Evolutionary conservation across 2,329 filamentous ascomycete genomes (phyloP), one percentile per base, ranked within the genome.

Genomic region (Fusarium chuoi): DNA sequence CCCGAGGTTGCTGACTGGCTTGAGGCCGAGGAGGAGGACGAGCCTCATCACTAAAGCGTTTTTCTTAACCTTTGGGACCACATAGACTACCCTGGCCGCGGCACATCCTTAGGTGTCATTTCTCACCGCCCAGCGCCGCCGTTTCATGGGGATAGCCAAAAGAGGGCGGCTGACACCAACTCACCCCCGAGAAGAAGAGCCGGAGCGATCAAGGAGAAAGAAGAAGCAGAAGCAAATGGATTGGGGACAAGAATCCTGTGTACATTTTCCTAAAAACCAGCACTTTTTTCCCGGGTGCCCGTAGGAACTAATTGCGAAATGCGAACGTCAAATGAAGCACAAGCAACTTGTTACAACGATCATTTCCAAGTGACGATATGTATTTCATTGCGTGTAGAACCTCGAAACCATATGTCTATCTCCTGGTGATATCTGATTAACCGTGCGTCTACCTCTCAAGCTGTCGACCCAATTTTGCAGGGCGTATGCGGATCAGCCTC

Each of bases 1-100:
- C 88, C 92, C 70, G 85, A 84, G 68, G 83, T 89, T 68, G 86
- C 88, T 79, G 86, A 92, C 86, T 98, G 95, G 94, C 93, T 97
- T 79, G 94, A 95, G 84, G 92, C 94, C 83, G 92, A 95, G 87
- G 84, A 90, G 81, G 90, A 91, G 79, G 85, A 86, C 62, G 81
- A 82, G 65, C 81, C 81, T 75, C 88, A 89, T 75, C 88, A 89
- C 83, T 90, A 89, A 82, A 77, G 66, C 58, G 58, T 33, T 65
- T 46, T 46, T 67, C 41, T 46, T 52, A 46, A 46, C 58, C 38
- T 58, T 44, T 41, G 55, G 67, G 55, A 63, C 46, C 58, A 54
- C 51, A 63, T 60, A 62, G 44, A 70, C 46, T 65, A 59, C 44
- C 59, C 54, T 52, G 46, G 67, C 61, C 36, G 64, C 44, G 48